phyloP scores from a whole-genome alignment of 2,329 filamentous ascomycete genomes.

The Orbilia ellipsospora region DNA sequence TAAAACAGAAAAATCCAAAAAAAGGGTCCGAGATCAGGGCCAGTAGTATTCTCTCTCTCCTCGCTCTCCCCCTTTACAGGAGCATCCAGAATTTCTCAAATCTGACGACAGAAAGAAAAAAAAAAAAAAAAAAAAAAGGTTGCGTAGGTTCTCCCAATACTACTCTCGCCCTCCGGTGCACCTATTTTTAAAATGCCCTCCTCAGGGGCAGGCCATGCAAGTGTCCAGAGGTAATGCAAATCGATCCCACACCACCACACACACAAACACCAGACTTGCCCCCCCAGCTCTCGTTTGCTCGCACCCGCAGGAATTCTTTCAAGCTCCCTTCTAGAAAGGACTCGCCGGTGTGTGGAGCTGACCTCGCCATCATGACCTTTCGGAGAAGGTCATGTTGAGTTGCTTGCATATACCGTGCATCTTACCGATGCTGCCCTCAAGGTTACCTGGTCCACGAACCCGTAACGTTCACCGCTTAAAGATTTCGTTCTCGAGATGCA shows the following conservation, averaged over 20 bases:
- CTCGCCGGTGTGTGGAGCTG: conserved; percentile 31
- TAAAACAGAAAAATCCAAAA: conserved; percentile 45
- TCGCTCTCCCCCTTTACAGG: conserved; percentile 33
- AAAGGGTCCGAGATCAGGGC: conserved; percentile 12
- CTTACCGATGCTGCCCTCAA: conserved; percentile 16
- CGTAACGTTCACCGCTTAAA: too few species aligned
- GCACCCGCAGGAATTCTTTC: conserved; percentile 28
- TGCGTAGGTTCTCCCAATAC: conserved; percentile 30
- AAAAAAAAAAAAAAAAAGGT: conserved; percentile 21
- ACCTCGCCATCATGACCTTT: conserved; percentile 53
- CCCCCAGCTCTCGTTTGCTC: neutral
- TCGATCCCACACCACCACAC: conserved; percentile 35
- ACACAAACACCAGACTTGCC: conserved; percentile 17
- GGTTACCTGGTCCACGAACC: too few species aligned
- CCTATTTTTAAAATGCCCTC: conserved; percentile 49
- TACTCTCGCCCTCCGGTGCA: conserved; percentile 39
- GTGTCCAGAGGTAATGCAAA: conserved; percentile 54
- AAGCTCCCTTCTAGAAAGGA: conserved; percentile 42
- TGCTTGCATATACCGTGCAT: neutral
- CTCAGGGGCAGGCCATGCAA: conserved; percentile 54
- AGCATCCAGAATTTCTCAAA: conserved; percentile 16
- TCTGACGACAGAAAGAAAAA: conserved; percentile 27
- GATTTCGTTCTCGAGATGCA: conserved; percentile 1
- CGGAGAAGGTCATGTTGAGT: conserved; percentile 33
- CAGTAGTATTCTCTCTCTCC: conserved; percentile 11